Evolutionary conservation across 805 yeast genomes (phyloP).

Genomic region (Huiozyma naganishii): DNA sequence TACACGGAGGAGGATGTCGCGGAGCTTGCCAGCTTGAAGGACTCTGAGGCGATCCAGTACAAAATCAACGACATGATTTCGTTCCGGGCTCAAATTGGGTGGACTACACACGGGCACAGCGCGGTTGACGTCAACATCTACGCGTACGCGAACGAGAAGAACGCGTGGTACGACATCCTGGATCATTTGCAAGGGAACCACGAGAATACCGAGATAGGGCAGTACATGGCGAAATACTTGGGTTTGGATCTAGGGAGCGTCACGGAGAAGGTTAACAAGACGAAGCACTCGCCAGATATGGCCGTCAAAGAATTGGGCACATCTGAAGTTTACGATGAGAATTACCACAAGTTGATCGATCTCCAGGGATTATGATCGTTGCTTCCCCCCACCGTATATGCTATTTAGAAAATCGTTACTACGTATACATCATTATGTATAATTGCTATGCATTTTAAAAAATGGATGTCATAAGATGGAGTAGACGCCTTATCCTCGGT

Average conservation of each 20-base stretch:
- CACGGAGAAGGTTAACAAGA: conserved; percentile 39
- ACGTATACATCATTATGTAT: no score
- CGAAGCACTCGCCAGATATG: conserved; percentile 35
- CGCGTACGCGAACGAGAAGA: conserved; percentile 54
- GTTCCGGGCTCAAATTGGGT: conserved; percentile 79
- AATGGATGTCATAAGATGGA: no score
- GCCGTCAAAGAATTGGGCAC: not conserved
- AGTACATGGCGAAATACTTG: conserved; percentile 49
- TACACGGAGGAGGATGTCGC: conserved; percentile 44
- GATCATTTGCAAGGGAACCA: conserved; percentile 61
- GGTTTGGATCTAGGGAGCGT: conserved; percentile 37
- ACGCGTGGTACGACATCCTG: conserved; percentile 31
- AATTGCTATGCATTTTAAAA: no score
- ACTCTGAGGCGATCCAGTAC: conserved; percentile 29
- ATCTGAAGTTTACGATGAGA: conserved; percentile 8
- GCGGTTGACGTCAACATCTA: conserved; percentile 93
- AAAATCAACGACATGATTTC: conserved; percentile 63
- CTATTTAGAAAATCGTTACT: not conserved
- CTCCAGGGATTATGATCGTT: not conserved
- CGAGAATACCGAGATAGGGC: conserved; percentile 81
- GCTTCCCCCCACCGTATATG: not conserved
- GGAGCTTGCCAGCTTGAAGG: conserved; percentile 23
- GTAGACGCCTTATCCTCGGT: conserved; percentile 13
- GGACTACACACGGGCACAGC: conserved; percentile 94
- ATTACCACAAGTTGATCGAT: conserved; percentile 9